phyloP scores from a whole-genome alignment of 129 eudicot species.

The Heracleum sosnowskyi region DNA sequence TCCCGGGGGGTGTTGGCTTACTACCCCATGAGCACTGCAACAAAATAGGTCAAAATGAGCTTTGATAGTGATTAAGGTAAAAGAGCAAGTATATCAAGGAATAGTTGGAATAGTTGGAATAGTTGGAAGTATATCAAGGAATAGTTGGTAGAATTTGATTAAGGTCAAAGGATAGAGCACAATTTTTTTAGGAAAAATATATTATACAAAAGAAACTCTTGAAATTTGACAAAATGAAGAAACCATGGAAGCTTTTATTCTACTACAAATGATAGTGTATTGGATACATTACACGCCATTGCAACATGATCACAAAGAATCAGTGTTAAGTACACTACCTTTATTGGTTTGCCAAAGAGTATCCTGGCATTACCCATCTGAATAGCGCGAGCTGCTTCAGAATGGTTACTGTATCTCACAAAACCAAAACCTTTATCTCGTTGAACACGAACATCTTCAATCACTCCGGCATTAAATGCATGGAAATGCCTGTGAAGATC shows the following conservation, averaged over 20 bases:
- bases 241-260: background rate
- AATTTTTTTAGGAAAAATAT: background rate
- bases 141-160: background rate
- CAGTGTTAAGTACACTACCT: slow-evolving; percentile 28
- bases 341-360: slow-evolving; percentile 62
- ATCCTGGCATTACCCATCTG: slow-evolving; percentile 58
- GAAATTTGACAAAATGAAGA: background rate
- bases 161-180: background rate
- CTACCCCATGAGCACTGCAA: slow-evolving; percentile 58
- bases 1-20: slow-evolving; percentile 44
- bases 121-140: background rate
- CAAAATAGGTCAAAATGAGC: too few species aligned
- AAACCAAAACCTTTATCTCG: slow-evolving; percentile 82
- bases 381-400: slow-evolving; percentile 80
- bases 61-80: too few species aligned
- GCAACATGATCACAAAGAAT: too few species aligned
- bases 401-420: slow-evolving; percentile 59
- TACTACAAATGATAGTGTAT: background rate
- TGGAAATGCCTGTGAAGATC: slow-evolving; percentile 88
- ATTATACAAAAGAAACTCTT: background rate
- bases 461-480: slow-evolving; percentile 67
- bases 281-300: background rate
- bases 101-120: background rate
- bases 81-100: background rate
- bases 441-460: slow-evolving; percentile 82